Base-by-base conservation (phyloP, 2,329 filamentous ascomycete genomes). In the Microdochium bolleyi region DNA sequence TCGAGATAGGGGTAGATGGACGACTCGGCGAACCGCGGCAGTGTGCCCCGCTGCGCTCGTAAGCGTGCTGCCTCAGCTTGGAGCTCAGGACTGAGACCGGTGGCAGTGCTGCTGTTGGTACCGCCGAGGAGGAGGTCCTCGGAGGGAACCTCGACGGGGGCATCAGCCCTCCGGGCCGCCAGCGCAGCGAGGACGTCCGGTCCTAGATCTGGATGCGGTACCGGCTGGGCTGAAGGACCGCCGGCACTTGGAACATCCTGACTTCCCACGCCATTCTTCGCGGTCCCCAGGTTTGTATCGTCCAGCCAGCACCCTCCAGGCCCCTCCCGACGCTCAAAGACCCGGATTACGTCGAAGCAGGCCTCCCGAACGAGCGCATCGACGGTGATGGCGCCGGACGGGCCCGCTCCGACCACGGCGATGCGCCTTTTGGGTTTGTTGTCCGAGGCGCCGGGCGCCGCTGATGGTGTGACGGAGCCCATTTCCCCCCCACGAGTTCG, bases 371-470 rank as follows among this genome's bases (percentile, higher is more conserved):
- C 73, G 44, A 84, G 62, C 2, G 80, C 79, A 66, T 83, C 79
- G 2, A 81, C 73, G 1, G 78, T 65, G 55, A 83, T 82, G 19
- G 77, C 77, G 1, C 80, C 80, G 1, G 77, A 70, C 1, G 80
- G 80, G 1, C 80, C 80, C 1, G 79, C 73, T 11, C 80, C 80
- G 55, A 84, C 79, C 3, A 83, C 72, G 32, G 80, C 80, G 7
- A 83, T 73, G 14, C 66, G 57, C n/a, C 58, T 58, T 5, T 19
- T 16, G 41, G 16, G 41, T 19, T 24, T 46, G 41, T 19, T 8
- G 8, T 10, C 21, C 41, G n/a, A 7, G 41, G n/a, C 13, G 9
- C 11, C n/a, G 37, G n/a, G 7, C 8, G 8, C 37, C 7, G 37
- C n/a, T 7, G 41, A 21, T 7, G 9, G 41, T 16, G 11, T 19